Evolutionary conservation across 225 moss, liverwort and hornwort genomes (phyloP).

Genomic region (Pleurozium schreberi): DNA sequence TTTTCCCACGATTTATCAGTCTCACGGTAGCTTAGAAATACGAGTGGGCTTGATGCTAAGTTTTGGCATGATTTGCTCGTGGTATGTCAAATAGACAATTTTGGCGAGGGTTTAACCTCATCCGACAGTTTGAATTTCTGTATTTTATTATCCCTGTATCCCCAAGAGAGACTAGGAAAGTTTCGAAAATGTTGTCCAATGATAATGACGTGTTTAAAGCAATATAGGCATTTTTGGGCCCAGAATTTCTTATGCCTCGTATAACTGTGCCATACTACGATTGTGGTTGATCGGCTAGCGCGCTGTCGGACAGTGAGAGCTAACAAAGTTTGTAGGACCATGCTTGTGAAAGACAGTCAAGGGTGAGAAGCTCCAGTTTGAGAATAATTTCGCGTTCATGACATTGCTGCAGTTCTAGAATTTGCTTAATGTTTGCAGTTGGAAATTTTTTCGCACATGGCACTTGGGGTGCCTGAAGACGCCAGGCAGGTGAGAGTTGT

Average conservation of each 20-base stretch:
- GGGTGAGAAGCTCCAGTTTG: constrained; percentile 28
- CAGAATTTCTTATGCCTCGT: not conserved
- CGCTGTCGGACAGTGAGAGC: not conserved
- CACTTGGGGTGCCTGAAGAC: not conserved
- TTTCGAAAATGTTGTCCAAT: not conserved
- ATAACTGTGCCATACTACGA: not conserved
- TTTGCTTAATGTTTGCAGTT: not conserved
- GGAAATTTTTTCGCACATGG: not conserved
- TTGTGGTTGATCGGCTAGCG: not conserved
- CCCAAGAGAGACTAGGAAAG: not conserved
- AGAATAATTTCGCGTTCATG: constrained; percentile 26
- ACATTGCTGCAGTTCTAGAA: constrained; percentile 8
- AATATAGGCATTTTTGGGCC: not conserved
- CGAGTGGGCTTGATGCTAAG: not conserved
- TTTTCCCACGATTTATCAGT: not conserved
- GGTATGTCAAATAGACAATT: not conserved
- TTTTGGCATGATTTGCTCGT: not conserved
- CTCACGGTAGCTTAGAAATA: not conserved
- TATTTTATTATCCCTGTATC: not conserved
- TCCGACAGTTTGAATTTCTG: not conserved
- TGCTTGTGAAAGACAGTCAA: not conserved
- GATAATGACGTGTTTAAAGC: not conserved
- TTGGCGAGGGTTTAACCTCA: not conserved
- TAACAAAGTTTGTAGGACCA: not conserved
- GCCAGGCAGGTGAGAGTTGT: not conserved